These are phyloP conservation scores for Podospora fimiseda DNA, from an alignment of 495 filamentous ascomycete genomes.

Conservation along the genomic window DNA sequence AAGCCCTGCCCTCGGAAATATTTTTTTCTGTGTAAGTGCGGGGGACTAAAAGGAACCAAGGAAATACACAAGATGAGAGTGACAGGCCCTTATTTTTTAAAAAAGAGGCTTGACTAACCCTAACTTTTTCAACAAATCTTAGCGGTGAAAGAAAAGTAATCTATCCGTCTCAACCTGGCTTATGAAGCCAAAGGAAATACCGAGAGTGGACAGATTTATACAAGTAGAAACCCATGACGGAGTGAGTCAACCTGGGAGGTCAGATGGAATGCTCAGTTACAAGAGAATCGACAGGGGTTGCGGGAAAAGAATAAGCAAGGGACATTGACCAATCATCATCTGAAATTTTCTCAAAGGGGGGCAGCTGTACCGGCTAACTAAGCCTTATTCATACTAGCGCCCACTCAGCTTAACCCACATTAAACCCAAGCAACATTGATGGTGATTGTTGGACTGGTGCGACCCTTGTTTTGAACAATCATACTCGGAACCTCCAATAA, in stretches of 20 bases:
- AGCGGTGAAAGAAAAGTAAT: neutral
- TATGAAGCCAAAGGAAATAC: neutral
- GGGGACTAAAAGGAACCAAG: neutral
- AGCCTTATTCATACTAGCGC: neutral
- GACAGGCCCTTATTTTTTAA: no score
- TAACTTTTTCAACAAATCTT: neutral
- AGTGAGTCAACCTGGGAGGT: conserved; percentile 16
- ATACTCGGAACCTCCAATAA: neutral
- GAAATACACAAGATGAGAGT: neutral
- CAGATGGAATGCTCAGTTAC: no score
- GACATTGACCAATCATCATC: conserved; percentile 15
- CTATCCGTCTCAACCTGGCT: conserved; percentile 5
- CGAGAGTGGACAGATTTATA: neutral
- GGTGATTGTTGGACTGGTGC: no score
- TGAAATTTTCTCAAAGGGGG: neutral
- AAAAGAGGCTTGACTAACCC: no score
- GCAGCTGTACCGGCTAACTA: neutral
- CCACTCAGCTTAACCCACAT: conserved; percentile 1
- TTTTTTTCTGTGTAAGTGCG: no score
- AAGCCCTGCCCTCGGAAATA: no score
- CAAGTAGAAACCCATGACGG: neutral
- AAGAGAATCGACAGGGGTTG: neutral
- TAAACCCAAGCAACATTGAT: no score
- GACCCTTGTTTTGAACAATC: neutral
- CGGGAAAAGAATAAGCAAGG: conserved; percentile 4